Conservation (phyloP, 2,329 filamentous ascomycete genomes). For the Pleomassaria siparia region DNA sequence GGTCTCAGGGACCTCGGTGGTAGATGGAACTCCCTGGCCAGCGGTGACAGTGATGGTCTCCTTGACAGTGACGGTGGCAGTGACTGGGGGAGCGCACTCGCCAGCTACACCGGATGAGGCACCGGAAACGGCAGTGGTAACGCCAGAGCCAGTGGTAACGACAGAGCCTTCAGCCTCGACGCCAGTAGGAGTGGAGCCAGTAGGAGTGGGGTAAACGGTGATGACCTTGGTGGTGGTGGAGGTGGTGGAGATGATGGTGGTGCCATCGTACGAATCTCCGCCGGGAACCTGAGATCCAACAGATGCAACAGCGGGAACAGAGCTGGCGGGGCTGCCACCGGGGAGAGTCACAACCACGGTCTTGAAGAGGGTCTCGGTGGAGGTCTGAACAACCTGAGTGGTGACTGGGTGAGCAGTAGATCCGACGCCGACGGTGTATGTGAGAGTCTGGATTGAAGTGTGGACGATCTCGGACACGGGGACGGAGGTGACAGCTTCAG, state of each 20-base stretch:
- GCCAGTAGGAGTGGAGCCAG: constrained; percentile 6
- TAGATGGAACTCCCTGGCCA: constrained; percentile 19
- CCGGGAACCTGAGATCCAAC: constrained; percentile 10
- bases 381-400: constrained; percentile 34
- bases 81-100: constrained; percentile 34
- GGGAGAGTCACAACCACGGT: constrained; percentile 33
- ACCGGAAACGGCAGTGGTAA: constrained; percentile 6
- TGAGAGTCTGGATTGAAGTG: constrained; percentile 46
- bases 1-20: constrained; percentile 14
- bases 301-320: constrained; percentile 5
- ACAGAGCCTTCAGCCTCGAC: constrained; percentile 17
- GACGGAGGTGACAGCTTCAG: constrained; percentile 15
- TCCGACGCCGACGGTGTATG: constrained; percentile 45
- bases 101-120: constrained; percentile 10
- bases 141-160: constrained; percentile 7
- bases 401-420: constrained; percentile 50
- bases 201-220: constrained; percentile 33
- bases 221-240: constrained; percentile 39
- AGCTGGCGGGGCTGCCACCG: constrained; percentile 1
- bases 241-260: constrained; percentile 35
- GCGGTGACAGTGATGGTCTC: constrained; percentile 43
- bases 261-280: constrained; percentile 16
- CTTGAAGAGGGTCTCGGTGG: constrained; percentile 37
- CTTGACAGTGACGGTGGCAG: constrained; percentile 40
- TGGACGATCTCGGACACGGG: constrained; percentile 31